Base-by-base conservation (phyloP, 2,329 filamentous ascomycete genomes). In the Verticillium tricorpus region DNA sequence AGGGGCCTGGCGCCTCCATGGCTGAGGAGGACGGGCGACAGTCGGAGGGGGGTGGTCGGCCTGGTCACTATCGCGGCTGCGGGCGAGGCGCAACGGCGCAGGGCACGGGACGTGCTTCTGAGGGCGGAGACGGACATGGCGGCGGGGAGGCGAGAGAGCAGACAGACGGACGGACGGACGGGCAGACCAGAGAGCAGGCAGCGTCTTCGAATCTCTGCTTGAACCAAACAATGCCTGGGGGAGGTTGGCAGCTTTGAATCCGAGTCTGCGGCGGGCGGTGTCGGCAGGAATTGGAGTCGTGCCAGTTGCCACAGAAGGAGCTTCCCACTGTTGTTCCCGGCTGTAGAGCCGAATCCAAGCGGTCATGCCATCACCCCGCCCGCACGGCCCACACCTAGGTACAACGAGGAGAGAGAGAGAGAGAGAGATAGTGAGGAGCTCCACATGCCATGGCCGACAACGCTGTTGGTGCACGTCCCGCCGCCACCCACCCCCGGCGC, bases 51-150 rank as follows among this genome's bases (percentile, higher is more conserved):
- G n/a, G n/a, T 22, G 45, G 45, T 50, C 19, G 45, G 45, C 45
- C 45, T 22, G n/a, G n/a, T 50, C n/a, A 50, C 11, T 22, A n/a
- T n/a, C 7, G 45, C 45, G 19, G 45, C 45, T 8, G 45, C 45
- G 45, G 45, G 45, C 45, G 45, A 50, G 8, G 45, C 45, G 45
- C 45, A 70, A 72, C 70, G 73, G 67, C 80, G 77, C 61, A 83
- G 72, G 67, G 77, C 77, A 71, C 79, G 76, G 68, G 80, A 77
- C 64, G 80, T 78, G 76, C 80, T 74, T 74, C 80, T 79, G 65
- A 85, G 69, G 62, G 35, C 37, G 34, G 31, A 58, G 32, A n/a
- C 55, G 69, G 80, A 81, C 82, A 85, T 85, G 72, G 63, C 65
- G 45, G 45, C 45, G 45, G 45, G 14, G 45, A 50, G 45, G 60